These are phyloP conservation scores for Mucor circinelloides DNA, from an alignment of 371 early-diverging fungal genomes.

Conservation along the genomic window DNA sequence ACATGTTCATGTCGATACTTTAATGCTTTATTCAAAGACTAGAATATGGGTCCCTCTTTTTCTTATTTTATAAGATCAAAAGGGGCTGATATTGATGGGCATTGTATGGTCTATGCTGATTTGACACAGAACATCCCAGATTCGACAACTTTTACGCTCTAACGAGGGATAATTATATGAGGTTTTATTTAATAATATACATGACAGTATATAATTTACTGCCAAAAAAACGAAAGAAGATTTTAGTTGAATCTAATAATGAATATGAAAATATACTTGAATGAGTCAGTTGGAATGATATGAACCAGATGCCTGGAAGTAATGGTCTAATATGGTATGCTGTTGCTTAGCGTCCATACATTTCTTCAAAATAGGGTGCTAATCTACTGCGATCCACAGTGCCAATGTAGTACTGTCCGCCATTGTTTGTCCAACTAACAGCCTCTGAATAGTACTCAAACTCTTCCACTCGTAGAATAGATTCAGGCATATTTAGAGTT, in stretches of 20 bases:
- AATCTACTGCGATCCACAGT: conserved; percentile 78
- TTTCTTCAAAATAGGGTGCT: conserved; percentile 59
- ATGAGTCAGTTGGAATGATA: not conserved
- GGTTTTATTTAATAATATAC: not conserved
- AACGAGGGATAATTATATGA: not conserved
- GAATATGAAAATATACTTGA: not conserved
- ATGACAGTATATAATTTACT: not conserved
- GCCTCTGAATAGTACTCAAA: conserved; percentile 81
- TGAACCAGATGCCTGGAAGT: not conserved
- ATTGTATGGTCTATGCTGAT: not conserved
- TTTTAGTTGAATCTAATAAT: not conserved
- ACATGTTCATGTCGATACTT: not conserved
- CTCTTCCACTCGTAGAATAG: conserved; percentile 77
- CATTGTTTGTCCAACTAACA: conserved; percentile 92
- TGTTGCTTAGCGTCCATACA: conserved; percentile 28
- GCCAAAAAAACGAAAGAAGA: not conserved
- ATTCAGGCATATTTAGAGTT: conserved; percentile 80
- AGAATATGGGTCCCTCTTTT: not conserved
- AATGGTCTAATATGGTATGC: not conserved
- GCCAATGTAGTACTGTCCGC: conserved; percentile 85
- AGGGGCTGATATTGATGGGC: not conserved
- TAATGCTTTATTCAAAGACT: not conserved
- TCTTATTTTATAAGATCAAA: not conserved
- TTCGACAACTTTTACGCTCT: no score
- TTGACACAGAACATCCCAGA: not conserved